Conservation (phyloP, 495 filamentous ascomycete genomes). For the Hypoxylon cercidicola region DNA sequence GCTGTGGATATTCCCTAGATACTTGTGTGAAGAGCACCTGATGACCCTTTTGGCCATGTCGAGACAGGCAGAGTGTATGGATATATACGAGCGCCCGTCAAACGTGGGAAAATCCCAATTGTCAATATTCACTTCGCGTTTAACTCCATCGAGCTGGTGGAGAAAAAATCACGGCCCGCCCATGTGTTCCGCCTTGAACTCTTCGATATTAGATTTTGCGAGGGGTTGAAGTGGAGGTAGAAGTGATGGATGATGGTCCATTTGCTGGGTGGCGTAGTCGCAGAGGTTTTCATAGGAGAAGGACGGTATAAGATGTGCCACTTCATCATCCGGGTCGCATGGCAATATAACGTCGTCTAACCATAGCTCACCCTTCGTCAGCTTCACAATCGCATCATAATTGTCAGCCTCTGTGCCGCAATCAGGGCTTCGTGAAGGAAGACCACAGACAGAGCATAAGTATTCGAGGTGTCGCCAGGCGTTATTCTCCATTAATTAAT, state of each 20-base stretch:
- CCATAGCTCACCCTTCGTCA: conserved; percentile 1
- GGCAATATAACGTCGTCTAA: background rate
- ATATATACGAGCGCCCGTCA: background rate
- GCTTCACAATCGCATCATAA: conserved; percentile 1
- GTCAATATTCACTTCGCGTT: background rate
- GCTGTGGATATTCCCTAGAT: background rate
- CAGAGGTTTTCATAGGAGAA: conserved; percentile 8
- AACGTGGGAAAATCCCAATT: conserved; percentile 1
- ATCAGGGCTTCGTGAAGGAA: background rate
- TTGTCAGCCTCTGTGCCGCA: background rate
- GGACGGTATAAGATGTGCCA: background rate
- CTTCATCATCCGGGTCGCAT: conserved; percentile 6
- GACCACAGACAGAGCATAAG: background rate
- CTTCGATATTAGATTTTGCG: conserved; percentile 2
- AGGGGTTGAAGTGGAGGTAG: background rate
- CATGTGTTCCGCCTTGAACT: background rate
- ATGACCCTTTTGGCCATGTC: conserved; percentile 2
- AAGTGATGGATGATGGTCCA: background rate
- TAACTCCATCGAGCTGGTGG: background rate
- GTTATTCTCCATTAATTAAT: background rate
- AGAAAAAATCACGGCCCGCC: conserved; percentile 4
- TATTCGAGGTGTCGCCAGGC: background rate
- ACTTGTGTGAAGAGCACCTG: background rate
- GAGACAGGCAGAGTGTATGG: conserved; percentile 4
- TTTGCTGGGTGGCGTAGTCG: background rate